These are phyloP conservation scores for Prunus mume DNA, from an alignment of 306 rosid genomes.

Conservation along the genomic window DNA sequence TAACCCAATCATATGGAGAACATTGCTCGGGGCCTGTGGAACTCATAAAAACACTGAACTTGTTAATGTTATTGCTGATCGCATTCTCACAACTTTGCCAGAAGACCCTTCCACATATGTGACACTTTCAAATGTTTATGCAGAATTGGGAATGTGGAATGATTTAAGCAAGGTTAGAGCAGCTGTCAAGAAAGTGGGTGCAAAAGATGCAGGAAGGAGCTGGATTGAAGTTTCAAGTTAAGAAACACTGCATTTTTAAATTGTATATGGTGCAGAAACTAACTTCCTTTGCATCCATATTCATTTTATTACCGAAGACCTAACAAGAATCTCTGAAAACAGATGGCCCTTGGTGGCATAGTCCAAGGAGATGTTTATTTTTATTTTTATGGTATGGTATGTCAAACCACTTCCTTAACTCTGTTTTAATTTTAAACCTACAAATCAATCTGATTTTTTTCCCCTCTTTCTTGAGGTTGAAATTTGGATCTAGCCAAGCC, in stretches of 20 bases:
- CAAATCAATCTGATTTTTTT: neutral
- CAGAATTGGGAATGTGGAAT: constrained; percentile 79
- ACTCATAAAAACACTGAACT: constrained; percentile 56
- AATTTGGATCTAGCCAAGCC: neutral
- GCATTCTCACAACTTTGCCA: constrained; percentile 52
- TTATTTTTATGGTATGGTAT: constrained; percentile 5
- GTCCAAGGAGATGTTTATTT: neutral
- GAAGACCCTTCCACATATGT: constrained; percentile 70
- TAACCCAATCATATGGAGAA: constrained; percentile 62
- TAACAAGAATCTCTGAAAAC: neutral
- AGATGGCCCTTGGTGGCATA: neutral
- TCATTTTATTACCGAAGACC: neutral
- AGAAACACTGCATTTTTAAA: constrained; percentile 26
- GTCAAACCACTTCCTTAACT: neutral
- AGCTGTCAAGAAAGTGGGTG: constrained; percentile 49
- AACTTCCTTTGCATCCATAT: neutral
- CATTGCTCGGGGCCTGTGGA: constrained; percentile 72
- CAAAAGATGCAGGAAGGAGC: constrained; percentile 73
- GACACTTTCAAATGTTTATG: constrained; percentile 72
- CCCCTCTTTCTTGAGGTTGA: neutral
- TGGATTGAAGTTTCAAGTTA: constrained; percentile 75
- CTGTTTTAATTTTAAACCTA: neutral
- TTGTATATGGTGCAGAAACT: constrained; percentile 17
- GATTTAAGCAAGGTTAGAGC: constrained; percentile 55
- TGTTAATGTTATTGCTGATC: constrained; percentile 49